phyloP scores from a whole-genome alignment of 352 stramenopile species.

The Phytopythium vexans region DNA sequence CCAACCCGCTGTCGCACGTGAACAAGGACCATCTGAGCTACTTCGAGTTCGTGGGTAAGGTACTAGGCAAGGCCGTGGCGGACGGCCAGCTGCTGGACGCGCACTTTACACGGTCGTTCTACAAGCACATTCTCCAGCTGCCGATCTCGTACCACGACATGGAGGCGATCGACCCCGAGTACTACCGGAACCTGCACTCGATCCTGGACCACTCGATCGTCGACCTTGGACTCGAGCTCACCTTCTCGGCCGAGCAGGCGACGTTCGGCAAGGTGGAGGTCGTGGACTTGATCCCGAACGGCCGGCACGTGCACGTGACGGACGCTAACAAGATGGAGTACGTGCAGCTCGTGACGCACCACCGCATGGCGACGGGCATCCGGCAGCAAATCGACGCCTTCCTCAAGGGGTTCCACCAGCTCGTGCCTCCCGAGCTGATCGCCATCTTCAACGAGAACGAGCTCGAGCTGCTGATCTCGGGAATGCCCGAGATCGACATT shows the following conservation, averaged over 20 bases:
- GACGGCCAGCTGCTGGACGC: conserved; percentile 98
- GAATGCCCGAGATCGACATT: conserved; percentile 93
- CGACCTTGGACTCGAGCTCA: conserved; percentile 88
- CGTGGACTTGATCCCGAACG: conserved; percentile 89
- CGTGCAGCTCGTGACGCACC: conserved; percentile 94
- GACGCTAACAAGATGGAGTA: conserved; percentile 95
- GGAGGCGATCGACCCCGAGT: conserved; percentile 98
- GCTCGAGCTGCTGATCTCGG: conserved; percentile 91
- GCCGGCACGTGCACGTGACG: conserved; percentile 82
- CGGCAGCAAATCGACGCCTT: conserved; percentile 92
- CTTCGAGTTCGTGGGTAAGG: conserved; percentile 97
- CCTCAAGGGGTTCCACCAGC: conserved; percentile 88
- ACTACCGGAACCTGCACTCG: conserved; percentile 92
- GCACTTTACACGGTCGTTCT: conserved; percentile 98
- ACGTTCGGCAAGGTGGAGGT: conserved; percentile 89
- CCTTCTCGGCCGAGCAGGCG: conserved; percentile 90
- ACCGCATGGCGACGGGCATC: conserved; percentile 99
- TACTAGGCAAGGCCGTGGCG: conserved; percentile 98
- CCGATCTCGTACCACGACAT: conserved; percentile 98
- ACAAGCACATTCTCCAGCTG: conserved; percentile 98
- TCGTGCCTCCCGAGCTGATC: conserved; percentile 89
- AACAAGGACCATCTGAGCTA: conserved; percentile 99
- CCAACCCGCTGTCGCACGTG: conserved; percentile 98
- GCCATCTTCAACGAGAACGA: conserved; percentile 94
- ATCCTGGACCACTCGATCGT: conserved; percentile 86